These are phyloP conservation scores for Grigorovia humatica DNA, from an alignment of 805 yeast species.

Conservation along the genomic window DNA sequence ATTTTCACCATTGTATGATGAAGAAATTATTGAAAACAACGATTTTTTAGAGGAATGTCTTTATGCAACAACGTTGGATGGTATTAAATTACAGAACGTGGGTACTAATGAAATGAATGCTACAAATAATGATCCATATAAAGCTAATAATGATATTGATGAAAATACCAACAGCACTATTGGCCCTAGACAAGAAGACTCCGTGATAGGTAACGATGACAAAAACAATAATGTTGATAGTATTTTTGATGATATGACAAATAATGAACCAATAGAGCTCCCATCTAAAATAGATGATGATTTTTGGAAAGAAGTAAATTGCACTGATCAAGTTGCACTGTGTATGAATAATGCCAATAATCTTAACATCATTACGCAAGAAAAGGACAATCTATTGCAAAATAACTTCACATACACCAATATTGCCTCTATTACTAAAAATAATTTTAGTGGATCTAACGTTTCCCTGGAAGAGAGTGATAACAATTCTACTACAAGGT, in stretches of 20 bases:
- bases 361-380: not conserved
- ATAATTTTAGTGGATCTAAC: too few relatives aligned
- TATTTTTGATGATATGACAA: not conserved
- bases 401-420: not conserved
- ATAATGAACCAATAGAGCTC: not conserved
- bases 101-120: constrained; percentile 16
- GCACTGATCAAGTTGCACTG: constrained; percentile 19
- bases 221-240: not conserved
- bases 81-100: constrained; percentile 9
- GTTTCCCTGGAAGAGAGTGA: not conserved
- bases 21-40: constrained; percentile 15
- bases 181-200: not conserved
- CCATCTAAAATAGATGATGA: constrained; percentile 12
- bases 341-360: constrained; percentile 3
- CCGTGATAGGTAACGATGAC: not conserved
- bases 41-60: constrained; percentile 2
- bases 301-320: constrained; percentile 27
- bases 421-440: not conserved
- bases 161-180: not conserved
- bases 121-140: not conserved
- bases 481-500: constrained; percentile 7
- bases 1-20: constrained; percentile 19
- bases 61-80: constrained; percentile 8
- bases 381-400: not conserved
- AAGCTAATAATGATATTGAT: not conserved